Percentiles rank a stretch among this genome's conserved stretches.
Evolutionary conservation across 1,284 basidiomycete species (phyloP).

Genomic region (Mycosarcoma mackinlayi): DNA sequence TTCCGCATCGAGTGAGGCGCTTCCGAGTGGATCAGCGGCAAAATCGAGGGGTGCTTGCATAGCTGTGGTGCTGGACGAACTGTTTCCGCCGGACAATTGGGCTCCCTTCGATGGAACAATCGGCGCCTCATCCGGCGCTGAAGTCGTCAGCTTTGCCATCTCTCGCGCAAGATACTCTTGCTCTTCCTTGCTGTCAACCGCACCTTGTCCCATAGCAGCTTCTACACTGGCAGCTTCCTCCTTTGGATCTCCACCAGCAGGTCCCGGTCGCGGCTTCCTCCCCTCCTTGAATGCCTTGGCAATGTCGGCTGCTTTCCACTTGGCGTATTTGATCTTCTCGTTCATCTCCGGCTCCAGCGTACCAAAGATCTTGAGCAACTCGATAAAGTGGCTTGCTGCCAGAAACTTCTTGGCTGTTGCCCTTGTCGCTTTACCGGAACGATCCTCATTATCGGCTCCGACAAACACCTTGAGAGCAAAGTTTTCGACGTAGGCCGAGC

Average conservation of each 20-base stretch:
- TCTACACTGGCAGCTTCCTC: constrained; percentile 34
- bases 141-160: constrained; percentile 55
- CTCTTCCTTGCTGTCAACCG: constrained; percentile 45
- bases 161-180: constrained; percentile 56
- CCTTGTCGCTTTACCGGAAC: constrained; percentile 79
- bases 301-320: constrained; percentile 92
- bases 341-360: constrained; percentile 70
- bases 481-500: constrained; percentile 89
- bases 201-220: constrained; percentile 22
- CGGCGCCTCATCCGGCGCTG: constrained; percentile 9
- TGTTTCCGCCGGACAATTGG: constrained; percentile 10
- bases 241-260: constrained; percentile 50
- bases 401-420: constrained; percentile 87
- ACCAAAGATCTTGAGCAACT: constrained; percentile 82
- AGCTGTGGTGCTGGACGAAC: constrained; percentile 9
- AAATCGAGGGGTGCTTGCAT: background rate
- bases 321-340: constrained; percentile 85
- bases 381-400: constrained; percentile 86
- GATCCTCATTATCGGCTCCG: constrained; percentile 89
- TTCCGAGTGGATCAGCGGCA: constrained; percentile 1
- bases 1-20: constrained; percentile 31
- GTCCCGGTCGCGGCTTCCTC: constrained; percentile 48
- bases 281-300: constrained; percentile 86
- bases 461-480: constrained; percentile 90
- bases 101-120: background rate